Conservation (phyloP, 2,329 filamentous ascomycete genomes). For the Clonostachys byssicola region DNA sequence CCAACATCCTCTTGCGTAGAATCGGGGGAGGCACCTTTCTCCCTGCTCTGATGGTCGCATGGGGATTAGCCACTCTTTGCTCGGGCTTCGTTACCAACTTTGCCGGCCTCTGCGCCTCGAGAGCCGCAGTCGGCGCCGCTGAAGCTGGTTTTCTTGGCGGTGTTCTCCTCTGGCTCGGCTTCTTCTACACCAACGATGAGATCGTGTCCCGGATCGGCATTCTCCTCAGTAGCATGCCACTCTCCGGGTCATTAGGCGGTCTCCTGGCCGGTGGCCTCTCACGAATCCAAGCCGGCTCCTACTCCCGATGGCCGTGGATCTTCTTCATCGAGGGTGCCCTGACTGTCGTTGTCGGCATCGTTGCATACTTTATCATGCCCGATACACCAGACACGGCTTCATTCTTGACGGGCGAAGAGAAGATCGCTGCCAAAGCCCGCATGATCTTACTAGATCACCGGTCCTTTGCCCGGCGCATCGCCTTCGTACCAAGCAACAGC, state of each 20-base stretch:
- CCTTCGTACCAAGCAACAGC: background rate
- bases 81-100: background rate
- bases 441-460: slow-evolving; percentile 1
- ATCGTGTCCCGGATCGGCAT: background rate
- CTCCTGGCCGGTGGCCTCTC: slow-evolving; percentile 13
- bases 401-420: slow-evolving; percentile 2
- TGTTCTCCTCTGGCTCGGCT: background rate
- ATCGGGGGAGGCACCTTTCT: background rate
- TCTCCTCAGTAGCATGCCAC: background rate
- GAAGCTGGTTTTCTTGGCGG: background rate
- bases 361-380: slow-evolving; percentile 34
- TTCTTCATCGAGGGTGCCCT: slow-evolving; percentile 17
- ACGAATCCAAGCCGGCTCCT: slow-evolving; percentile 9
- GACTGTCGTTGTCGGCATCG: slow-evolving; percentile 19
- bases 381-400: slow-evolving; percentile 7
- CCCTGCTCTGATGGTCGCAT: background rate
- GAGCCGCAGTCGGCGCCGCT: background rate
- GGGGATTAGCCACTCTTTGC: background rate
- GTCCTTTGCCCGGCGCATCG: background rate
- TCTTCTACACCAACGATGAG: background rate
- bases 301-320: slow-evolving; percentile 14
- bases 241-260: slow-evolving; percentile 11
- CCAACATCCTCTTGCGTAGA: background rate
- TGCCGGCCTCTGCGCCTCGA: background rate
- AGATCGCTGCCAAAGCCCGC: background rate